phyloP scores from a whole-genome alignment of 2,329 filamentous ascomycete species.

The Zarea fungicola region DNA sequence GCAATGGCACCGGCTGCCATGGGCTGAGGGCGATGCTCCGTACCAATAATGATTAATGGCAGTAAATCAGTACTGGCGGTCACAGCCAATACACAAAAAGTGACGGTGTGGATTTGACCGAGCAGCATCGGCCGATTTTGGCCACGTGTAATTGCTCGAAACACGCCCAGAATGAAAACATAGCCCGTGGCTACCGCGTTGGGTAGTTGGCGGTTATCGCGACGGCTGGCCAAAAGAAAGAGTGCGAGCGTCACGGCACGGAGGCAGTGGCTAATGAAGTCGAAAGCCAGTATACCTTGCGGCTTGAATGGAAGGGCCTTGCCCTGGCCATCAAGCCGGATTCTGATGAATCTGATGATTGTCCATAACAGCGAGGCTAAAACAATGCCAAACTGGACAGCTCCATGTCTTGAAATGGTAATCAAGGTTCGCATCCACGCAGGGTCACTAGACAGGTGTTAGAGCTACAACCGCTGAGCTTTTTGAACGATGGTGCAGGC shows the following conservation, averaged over 20 bases:
- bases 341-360: neutral
- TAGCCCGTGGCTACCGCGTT: slow-evolving; percentile 35
- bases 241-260: neutral
- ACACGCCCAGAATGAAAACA: slow-evolving; percentile 40
- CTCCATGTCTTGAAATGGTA: neutral
- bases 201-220: slow-evolving; percentile 23
- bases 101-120: slow-evolving; percentile 42
- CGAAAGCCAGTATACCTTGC: neutral
- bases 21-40: neutral
- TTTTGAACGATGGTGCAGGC: too few species aligned
- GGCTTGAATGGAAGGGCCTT: slow-evolving; percentile 7
- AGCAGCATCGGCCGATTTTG: slow-evolving; percentile 42
- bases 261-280: slow-evolving; percentile 1
- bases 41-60: slow-evolving; percentile 31
- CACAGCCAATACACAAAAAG: slow-evolving; percentile 27
- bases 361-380: neutral
- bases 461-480: too few species aligned
- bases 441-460: slow-evolving; percentile 6
- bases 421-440: neutral
- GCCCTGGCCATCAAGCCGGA: neutral
- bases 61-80: slow-evolving; percentile 33
- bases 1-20: neutral
- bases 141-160: slow-evolving; percentile 34
- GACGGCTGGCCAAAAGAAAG: neutral
- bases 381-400: neutral